Evolutionary conservation across 495 filamentous ascomycete species (phyloP).

Genomic region (Penicillium mononematosum): DNA sequence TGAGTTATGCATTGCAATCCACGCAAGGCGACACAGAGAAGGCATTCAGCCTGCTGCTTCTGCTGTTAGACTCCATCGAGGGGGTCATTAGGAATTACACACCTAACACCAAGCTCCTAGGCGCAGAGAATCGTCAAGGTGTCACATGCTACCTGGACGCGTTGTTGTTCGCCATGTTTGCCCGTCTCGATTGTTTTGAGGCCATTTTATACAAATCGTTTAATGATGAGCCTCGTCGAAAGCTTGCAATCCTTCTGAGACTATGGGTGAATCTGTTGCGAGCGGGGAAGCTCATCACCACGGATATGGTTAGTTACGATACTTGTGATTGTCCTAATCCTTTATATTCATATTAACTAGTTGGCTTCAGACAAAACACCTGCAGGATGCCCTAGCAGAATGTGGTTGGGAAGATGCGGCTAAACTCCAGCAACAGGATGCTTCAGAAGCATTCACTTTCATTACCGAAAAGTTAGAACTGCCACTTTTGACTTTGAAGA

Average conservation of each 20-base stretch:
- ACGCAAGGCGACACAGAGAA: slow-evolving; percentile 67
- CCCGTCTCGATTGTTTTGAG: slow-evolving; percentile 83
- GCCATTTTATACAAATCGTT: slow-evolving; percentile 77
- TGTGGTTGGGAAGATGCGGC: slow-evolving; percentile 91
- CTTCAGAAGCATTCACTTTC: slow-evolving; percentile 92
- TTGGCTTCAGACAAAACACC: slow-evolving; percentile 63
- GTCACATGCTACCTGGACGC: slow-evolving; percentile 93
- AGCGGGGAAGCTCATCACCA: slow-evolving; percentile 78
- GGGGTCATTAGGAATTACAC: slow-evolving; percentile 76
- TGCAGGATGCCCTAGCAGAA: slow-evolving; percentile 78
- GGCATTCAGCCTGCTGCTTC: slow-evolving; percentile 69
- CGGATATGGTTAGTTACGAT: slow-evolving; percentile 70
- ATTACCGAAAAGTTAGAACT: slow-evolving; percentile 86
- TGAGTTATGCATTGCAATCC: slow-evolving; percentile 66
- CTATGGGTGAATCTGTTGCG: slow-evolving; percentile 93
- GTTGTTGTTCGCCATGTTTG: slow-evolving; percentile 96
- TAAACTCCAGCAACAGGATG: slow-evolving; percentile 78
- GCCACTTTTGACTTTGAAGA: slow-evolving; percentile 85
- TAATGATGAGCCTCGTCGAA: slow-evolving; percentile 62
- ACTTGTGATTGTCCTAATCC: not conserved
- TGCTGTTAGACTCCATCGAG: slow-evolving; percentile 76
- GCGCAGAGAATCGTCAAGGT: slow-evolving; percentile 79
- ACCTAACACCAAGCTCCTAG: slow-evolving; percentile 66
- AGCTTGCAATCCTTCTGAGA: slow-evolving; percentile 69
- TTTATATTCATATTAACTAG: slow-evolving; percentile 26